Evolutionary conservation across 2,329 filamentous ascomycete genomes (phyloP), one percentile per base, ranked within the genome.

Genomic region (Curvularia sp.): DNA sequence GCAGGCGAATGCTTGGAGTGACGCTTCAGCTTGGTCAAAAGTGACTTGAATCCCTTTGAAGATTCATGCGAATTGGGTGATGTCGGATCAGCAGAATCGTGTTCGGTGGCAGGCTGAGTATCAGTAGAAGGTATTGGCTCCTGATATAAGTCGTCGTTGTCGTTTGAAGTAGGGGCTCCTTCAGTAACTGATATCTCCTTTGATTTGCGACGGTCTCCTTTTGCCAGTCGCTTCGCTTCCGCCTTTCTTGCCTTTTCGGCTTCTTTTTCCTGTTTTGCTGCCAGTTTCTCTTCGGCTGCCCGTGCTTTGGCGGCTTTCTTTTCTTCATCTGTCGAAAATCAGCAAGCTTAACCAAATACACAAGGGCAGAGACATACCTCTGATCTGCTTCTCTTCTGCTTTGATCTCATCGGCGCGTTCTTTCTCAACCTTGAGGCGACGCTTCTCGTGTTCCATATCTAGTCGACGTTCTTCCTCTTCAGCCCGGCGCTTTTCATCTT

Each of bases 401-500:
- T 82, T 83, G 62, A 80, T 70, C 54, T 80, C 78, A 43, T 76
- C 75, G 46, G 77, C 72, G 28, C 78, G 76, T 52, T 85, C 80
- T 65, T 86, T 88, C 64, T 86, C 83, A 47, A 78, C 81, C 47
- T 81, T 81, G 49, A 85, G 83, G 49, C 87, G 83, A 53, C 88
- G 84, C 71, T 88, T 84, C 67, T 85, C 84, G 62, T 87, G 82
- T 57, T 92, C 87, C 60, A 87, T 82, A 59, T 92, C 89, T 18
- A 87, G 74, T 42, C 85, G 83, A 10, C 85, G 77, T 63, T 88
- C 85, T 47, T 88, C 82, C 60, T 90, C 70, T 58, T 88, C 84
- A 49, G 89, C 90, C 42, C 86, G 83, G 73, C 92, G 88, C 57
- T 82, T 82, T 70, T 92, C 89, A 22, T 90, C 74, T 58, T 88